These are phyloP conservation scores for Salix viminalis DNA, from an alignment of 345 rosid species.

Conservation along the genomic window DNA sequence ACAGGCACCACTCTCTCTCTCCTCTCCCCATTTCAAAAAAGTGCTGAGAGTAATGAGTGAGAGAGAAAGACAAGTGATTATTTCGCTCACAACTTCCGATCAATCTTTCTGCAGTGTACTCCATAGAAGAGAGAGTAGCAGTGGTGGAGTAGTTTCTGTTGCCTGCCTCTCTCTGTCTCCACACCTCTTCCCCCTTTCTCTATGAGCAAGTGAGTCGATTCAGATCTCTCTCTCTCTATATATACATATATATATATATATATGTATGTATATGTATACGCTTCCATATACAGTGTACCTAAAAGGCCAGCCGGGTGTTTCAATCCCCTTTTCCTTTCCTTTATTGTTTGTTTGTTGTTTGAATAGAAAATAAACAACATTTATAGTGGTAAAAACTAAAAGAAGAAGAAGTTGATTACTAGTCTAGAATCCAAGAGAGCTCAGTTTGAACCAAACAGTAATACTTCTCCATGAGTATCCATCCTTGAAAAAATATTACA, in stretches of 20 bases:
- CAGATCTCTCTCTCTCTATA: background rate
- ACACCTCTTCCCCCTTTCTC: background rate
- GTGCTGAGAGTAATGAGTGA: background rate
- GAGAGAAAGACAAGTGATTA: background rate
- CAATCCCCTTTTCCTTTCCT: background rate
- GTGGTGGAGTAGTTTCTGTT: background rate
- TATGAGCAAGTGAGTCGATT: background rate
- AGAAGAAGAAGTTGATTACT: background rate
- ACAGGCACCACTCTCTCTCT: too few relatives aligned
- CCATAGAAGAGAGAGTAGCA: background rate
- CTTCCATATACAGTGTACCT: background rate
- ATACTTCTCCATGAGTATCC: background rate
- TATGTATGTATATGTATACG: background rate
- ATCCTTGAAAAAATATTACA: background rate
- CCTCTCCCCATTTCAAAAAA: too few relatives aligned
- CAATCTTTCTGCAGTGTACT: background rate
- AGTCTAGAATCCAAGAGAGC: slow-evolving; percentile 47
- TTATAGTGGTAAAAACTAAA: background rate
- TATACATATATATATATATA: too few relatives aligned
- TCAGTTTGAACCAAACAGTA: slow-evolving; percentile 54
- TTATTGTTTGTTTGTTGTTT: background rate
- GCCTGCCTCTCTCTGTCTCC: background rate
- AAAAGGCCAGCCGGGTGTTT: background rate
- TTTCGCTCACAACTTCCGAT: background rate
- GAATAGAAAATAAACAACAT: background rate